A percentile compares a stretch with the other conserved stretches of the same genome.
Conservation (phyloP, 2,329 filamentous ascomycete genomes). For the Aureobasidium leucospermi region DNA sequence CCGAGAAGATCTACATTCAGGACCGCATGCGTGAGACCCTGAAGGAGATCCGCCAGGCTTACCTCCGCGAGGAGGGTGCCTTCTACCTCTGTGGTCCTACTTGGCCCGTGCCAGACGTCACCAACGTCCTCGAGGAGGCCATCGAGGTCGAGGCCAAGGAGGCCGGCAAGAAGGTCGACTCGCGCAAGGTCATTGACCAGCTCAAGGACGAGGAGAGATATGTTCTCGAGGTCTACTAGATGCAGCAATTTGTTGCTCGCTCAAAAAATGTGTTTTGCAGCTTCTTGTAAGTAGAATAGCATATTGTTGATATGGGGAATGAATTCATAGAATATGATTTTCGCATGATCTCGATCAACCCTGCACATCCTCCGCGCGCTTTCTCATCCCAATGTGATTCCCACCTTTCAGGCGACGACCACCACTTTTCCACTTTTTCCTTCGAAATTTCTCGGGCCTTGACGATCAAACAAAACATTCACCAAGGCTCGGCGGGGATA, state of each 20-base stretch:
- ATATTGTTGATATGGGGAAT: not conserved
- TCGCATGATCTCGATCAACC: not conserved
- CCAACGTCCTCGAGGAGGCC: slow-evolving; percentile 86
- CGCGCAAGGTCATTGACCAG: slow-evolving; percentile 87
- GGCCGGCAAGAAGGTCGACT: slow-evolving; percentile 71
- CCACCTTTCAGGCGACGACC: not conserved
- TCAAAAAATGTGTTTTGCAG: not conserved
- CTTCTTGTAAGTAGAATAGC: not conserved
- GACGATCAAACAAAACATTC: slow-evolving; percentile 11
- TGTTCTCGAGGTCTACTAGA: slow-evolving; percentile 91
- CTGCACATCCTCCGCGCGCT: not conserved
- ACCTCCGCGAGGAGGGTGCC: slow-evolving; percentile 77
- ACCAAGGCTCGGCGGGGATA: not conserved
- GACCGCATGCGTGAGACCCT: slow-evolving; percentile 92
- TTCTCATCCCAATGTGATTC: not conserved
- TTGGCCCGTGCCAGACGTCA: slow-evolving; percentile 97
- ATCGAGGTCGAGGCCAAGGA: slow-evolving; percentile 67
- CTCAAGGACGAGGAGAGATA: slow-evolving; percentile 93
- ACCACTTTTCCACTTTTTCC: not conserved
- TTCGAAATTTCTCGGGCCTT: not conserved
- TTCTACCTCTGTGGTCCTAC: slow-evolving; percentile 98
- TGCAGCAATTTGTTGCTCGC: not conserved
- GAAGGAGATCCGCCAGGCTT: slow-evolving; percentile 73
- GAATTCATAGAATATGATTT: not conserved
- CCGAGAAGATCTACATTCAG: slow-evolving; percentile 98